Conservation (phyloP, 345 rosid species). For the Corymbia maculata region DNA sequence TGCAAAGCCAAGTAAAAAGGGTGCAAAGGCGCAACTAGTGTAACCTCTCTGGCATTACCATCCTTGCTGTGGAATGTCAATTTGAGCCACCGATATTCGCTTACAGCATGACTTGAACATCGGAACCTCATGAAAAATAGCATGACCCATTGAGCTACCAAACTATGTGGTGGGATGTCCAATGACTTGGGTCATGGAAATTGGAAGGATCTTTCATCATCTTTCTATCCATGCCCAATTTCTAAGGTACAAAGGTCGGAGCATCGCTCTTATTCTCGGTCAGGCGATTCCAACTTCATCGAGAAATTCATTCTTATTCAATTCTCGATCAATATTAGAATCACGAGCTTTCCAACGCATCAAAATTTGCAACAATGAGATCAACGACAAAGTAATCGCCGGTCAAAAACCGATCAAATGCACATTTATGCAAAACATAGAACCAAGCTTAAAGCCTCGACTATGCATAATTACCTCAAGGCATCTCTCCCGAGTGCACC, state of each 20-base stretch:
- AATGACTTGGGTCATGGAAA: not conserved
- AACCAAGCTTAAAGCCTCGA: not conserved
- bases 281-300: not conserved
- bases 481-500: not conserved
- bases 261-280: not conserved
- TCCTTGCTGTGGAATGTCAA: rapidly evolving
- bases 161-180: not conserved
- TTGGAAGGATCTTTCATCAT: not conserved
- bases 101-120: not conserved
- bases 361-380: not conserved
- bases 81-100: not conserved
- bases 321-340: not conserved
- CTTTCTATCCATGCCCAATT: not conserved
- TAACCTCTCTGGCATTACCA: not conserved
- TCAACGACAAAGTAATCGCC: not conserved
- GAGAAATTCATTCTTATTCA: not conserved
- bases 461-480: not conserved
- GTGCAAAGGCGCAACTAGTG: too few species aligned
- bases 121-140: not conserved
- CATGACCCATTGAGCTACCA: not conserved
- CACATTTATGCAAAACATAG: not conserved
- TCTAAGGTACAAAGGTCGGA: not conserved
- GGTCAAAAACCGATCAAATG: not conserved
- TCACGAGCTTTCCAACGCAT: not conserved
- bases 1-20: too few species aligned